These are phyloP conservation scores for Vickermania ingenoplastis DNA, from an alignment of 208 protist species.

Conservation along the genomic window DNA sequence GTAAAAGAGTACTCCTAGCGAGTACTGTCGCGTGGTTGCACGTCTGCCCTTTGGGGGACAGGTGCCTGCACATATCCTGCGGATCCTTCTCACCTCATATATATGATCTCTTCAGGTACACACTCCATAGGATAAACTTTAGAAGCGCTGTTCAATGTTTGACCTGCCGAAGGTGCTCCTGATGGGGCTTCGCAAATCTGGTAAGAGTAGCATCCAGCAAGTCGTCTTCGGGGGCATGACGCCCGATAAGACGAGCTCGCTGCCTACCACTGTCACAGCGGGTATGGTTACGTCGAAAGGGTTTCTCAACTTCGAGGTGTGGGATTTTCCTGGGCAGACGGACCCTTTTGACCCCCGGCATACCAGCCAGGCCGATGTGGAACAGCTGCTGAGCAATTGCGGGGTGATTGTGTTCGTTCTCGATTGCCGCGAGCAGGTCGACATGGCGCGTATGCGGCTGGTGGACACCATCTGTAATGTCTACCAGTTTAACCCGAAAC, in stretches of 20 bases:
- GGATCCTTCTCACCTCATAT: too few relatives aligned
- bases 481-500: slow-evolving; percentile 58
- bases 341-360: slow-evolving; percentile 72
- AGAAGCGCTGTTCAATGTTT: too few relatives aligned
- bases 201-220: slow-evolving; percentile 88
- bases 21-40: too few relatives aligned
- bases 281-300: slow-evolving; percentile 71
- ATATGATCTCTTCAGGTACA: too few relatives aligned
- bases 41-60: too few relatives aligned
- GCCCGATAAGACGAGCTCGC: slow-evolving; percentile 71
- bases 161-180: slow-evolving; percentile 78
- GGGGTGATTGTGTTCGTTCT: slow-evolving; percentile 86
- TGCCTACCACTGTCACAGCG: slow-evolving; percentile 75
- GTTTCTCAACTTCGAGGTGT: slow-evolving; percentile 88
- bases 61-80: too few relatives aligned
- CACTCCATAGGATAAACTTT: too few relatives aligned
- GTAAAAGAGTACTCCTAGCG: too few relatives aligned
- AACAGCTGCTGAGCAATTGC: slow-evolving; percentile 72
- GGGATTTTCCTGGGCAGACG: slow-evolving; percentile 86
- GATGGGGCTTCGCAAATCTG: slow-evolving; percentile 81
- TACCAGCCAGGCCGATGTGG: slow-evolving; percentile 39
- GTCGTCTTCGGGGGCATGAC: slow-evolving; percentile 87
- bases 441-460: slow-evolving; percentile 65
- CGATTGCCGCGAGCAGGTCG: slow-evolving; percentile 77
- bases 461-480: slow-evolving; percentile 74